Base-by-base conservation (phyloP, 1,139 yeast genomes). In the Pichia sp. region DNA sequence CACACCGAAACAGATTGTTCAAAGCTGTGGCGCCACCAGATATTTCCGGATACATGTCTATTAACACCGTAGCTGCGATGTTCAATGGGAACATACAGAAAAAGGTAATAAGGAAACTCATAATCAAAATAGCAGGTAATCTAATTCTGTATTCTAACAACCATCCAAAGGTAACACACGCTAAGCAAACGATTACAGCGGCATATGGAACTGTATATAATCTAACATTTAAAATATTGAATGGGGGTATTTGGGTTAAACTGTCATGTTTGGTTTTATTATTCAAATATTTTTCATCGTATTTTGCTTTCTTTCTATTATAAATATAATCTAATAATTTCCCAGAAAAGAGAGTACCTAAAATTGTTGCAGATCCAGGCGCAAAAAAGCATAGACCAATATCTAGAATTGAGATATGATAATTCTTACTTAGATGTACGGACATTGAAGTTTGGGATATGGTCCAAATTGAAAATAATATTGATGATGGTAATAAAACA, bases 391-490 rank as follows among this genome's bases (percentile, higher is more conserved):
- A 76, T 22, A 78, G 56, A 1, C 93, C 94, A 33, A 83, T 69
- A 28, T 74, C 66, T 16, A 75, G 63, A 1, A 78, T 72, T 3
- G 68, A 50, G 46, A 74, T 74, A 5, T 67, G 64, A 49, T 83
- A 83, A 8, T 62, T 48, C 8, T 62, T 56, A 9, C 74, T 60
- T 22, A 84, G 59, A 6, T 71, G 60, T 0, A 82, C 71, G 0
- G 89, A 72, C 42, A 81, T 60, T 0, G 86, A 72, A 0, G 93
- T 81, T 44, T 80, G 68, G 28, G 76, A 68, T 63, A 80, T 70
- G n/a, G 80, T 75, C 88, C 89, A 84, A 4, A 74, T 63, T 1
- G 87, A 69, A 56, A 77, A 83, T 46, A 76, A 75, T 8, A 84
- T 49, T 0, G 85, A 77, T 2, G 76, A 72, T 0, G 86, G 82